These are phyloP conservation scores for Xylariaceae sp. DNA, from an alignment of 2,329 filamentous ascomycete species.

Conservation along the genomic window DNA sequence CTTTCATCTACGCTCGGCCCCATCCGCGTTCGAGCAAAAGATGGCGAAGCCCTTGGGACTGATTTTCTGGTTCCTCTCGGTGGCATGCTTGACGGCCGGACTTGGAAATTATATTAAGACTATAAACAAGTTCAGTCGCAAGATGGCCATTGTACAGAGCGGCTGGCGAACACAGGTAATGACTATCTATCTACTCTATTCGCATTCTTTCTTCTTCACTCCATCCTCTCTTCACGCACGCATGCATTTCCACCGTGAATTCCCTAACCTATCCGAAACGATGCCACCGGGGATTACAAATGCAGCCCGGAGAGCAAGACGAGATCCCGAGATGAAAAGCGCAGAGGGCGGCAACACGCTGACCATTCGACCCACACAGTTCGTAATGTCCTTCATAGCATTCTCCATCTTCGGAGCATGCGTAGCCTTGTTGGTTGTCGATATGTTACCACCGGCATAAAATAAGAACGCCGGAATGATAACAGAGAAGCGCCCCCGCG, in stretches of 20 bases:
- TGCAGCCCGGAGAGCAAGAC: background rate
- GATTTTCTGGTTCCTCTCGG: conserved; percentile 78
- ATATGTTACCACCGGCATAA: conserved; percentile 19
- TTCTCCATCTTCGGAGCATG: conserved; percentile 61
- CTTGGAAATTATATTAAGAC: conserved; percentile 82
- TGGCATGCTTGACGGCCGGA: conserved; percentile 71
- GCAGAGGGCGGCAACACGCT: background rate
- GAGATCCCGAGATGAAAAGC: background rate
- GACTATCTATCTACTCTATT: too few species aligned
- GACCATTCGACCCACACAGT: background rate
- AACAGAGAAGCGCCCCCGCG: background rate
- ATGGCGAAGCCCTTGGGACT: conserved; percentile 80
- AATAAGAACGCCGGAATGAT: background rate
- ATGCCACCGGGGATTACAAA: background rate
- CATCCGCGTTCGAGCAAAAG: conserved; percentile 63
- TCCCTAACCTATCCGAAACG: background rate
- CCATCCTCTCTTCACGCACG: background rate
- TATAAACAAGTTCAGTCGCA: conserved; percentile 72
- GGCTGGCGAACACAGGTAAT: conserved; percentile 82
- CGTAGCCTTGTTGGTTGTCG: conserved; percentile 54
- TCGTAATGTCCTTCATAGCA: conserved; percentile 55
- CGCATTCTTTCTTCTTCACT: background rate
- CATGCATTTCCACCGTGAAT: background rate
- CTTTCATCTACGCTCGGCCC: conserved; percentile 78
- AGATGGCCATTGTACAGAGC: conserved; percentile 79